phyloP scores from a whole-genome alignment of 352 stramenopile species.

The Pythium phragmitis region DNA sequence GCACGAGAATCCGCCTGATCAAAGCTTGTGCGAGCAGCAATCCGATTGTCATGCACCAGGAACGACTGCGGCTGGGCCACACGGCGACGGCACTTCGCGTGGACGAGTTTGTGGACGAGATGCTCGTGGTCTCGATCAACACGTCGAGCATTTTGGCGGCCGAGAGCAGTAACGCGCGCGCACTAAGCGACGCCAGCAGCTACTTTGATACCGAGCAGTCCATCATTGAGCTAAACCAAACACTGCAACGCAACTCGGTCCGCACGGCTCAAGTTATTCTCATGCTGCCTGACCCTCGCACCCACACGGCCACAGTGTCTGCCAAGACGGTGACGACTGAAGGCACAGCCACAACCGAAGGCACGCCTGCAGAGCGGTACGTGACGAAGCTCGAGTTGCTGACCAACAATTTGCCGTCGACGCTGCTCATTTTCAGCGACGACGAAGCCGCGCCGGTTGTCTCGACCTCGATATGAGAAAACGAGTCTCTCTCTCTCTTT shows the following conservation, averaged over 20 bases:
- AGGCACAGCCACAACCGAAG: background rate
- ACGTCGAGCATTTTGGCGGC: constrained; percentile 34
- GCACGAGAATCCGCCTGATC: constrained; percentile 32
- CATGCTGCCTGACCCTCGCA: constrained; percentile 38
- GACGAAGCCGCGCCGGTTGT: constrained; percentile 44
- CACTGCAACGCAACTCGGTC: constrained; percentile 43
- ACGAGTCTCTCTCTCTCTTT: background rate
- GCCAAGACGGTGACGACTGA: background rate
- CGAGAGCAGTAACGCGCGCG: constrained; percentile 19
- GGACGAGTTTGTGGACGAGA: constrained; percentile 37
- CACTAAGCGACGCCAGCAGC: background rate
- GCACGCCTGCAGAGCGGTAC: constrained; percentile 22
- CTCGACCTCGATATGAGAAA: constrained; percentile 41
- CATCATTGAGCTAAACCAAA: constrained; percentile 45
- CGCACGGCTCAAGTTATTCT: constrained; percentile 43
- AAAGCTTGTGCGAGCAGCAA: constrained; percentile 26
- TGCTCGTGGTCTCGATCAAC: constrained; percentile 46
- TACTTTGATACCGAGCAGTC: constrained; percentile 29
- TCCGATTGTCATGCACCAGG: constrained; percentile 30
- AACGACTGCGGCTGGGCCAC: constrained; percentile 30
- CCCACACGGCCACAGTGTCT: background rate
- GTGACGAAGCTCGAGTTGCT: constrained; percentile 37
- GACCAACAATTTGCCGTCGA: constrained; percentile 46
- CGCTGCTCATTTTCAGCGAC: constrained; percentile 48
- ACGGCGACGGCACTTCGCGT: constrained; percentile 33